A percentile compares a stretch with the other conserved stretches of the same genome.
Conservation (phyloP, 495 filamentous ascomycete genomes). For the Lophium mytilinum region DNA sequence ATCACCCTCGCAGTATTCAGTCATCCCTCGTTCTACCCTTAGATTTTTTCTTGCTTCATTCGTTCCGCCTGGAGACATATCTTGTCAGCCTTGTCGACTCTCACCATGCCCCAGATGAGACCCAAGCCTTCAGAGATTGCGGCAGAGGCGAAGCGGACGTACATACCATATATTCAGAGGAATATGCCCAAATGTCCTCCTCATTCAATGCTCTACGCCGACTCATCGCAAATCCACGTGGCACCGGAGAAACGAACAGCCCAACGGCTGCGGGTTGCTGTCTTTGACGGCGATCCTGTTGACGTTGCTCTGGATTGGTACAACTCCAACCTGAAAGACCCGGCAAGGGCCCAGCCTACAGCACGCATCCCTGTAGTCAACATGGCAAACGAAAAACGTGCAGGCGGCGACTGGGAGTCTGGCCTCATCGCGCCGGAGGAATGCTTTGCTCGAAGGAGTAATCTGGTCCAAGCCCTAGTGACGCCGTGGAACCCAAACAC, state of each 20-base stretch:
- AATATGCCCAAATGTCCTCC: slow-evolving; percentile 44
- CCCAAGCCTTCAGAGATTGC: slow-evolving; percentile 64
- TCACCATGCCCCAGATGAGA: slow-evolving; percentile 50
- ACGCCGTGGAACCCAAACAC: slow-evolving; percentile 41
- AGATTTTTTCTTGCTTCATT: too few relatives aligned
- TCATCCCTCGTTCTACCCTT: too few relatives aligned
- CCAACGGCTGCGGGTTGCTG: slow-evolving; percentile 40
- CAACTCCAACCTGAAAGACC: slow-evolving; percentile 11
- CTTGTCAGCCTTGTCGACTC: too few relatives aligned
- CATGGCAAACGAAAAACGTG: slow-evolving; percentile 63
- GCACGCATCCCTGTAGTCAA: slow-evolving; percentile 59
- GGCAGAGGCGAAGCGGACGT: slow-evolving; percentile 56
- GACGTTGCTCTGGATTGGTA: slow-evolving; percentile 59
- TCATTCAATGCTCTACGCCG: slow-evolving; percentile 38
- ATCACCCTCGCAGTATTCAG: too few relatives aligned
- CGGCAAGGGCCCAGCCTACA: slow-evolving; percentile 14
- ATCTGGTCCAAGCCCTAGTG: slow-evolving; percentile 54
- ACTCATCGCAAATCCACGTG: slow-evolving; percentile 29
- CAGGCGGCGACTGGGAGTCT: slow-evolving; percentile 72
- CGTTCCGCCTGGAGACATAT: too few relatives aligned
- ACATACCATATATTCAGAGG: slow-evolving; percentile 50
- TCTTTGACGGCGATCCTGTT: slow-evolving; percentile 58
- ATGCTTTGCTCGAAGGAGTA: slow-evolving; percentile 61
- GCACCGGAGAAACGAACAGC: slow-evolving; percentile 12
- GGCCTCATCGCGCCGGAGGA: slow-evolving; percentile 65